Percentiles rank a stretch among this genome's conserved stretches.
Conservation (phyloP, 2,329 filamentous ascomycete species). For the Fusarium irregulare region DNA sequence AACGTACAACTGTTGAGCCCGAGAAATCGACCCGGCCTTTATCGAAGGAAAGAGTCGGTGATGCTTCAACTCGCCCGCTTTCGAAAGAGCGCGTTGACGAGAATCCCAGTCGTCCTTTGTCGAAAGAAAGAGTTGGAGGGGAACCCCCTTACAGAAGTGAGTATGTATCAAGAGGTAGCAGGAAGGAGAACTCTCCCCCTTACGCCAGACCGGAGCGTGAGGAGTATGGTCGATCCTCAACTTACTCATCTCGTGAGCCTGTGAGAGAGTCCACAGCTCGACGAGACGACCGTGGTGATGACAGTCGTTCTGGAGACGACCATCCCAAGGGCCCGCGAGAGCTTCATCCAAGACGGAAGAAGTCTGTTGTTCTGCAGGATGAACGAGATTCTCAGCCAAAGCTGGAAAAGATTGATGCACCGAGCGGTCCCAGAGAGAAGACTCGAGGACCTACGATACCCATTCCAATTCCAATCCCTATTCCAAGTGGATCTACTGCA, state of each 20-base stretch:
- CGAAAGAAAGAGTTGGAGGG: constrained; percentile 46
- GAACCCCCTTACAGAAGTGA: constrained; percentile 43
- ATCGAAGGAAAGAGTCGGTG: constrained; percentile 49
- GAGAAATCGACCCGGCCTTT: constrained; percentile 44
- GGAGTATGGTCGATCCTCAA: constrained; percentile 27
- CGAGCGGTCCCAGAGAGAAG: constrained; percentile 46
- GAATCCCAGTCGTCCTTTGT: constrained; percentile 46
- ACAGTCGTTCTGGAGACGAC: constrained; percentile 56
- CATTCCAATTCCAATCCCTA: constrained; percentile 48
- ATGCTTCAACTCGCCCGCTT: constrained; percentile 42
- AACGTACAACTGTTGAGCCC: constrained; percentile 47
- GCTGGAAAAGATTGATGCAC: constrained; percentile 40
- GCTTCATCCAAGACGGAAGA: constrained; percentile 48
- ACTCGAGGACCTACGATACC: constrained; percentile 52
- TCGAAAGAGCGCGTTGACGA: constrained; percentile 49
- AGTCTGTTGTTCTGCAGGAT: constrained; percentile 53
- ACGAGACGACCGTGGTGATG: constrained; percentile 41
- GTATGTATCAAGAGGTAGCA: constrained; percentile 45
- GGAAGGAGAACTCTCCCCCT: constrained; percentile 49
- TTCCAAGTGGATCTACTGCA: constrained; percentile 27
- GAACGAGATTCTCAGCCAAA: constrained; percentile 44
- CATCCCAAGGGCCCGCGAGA: constrained; percentile 47
- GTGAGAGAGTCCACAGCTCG: constrained; percentile 23
- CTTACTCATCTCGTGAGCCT: constrained; percentile 25
- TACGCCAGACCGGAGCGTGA: constrained; percentile 43